phyloP scores from a whole-genome alignment of 2,329 filamentous ascomycete species.

The Phaeosphaeriaceae sp. region DNA sequence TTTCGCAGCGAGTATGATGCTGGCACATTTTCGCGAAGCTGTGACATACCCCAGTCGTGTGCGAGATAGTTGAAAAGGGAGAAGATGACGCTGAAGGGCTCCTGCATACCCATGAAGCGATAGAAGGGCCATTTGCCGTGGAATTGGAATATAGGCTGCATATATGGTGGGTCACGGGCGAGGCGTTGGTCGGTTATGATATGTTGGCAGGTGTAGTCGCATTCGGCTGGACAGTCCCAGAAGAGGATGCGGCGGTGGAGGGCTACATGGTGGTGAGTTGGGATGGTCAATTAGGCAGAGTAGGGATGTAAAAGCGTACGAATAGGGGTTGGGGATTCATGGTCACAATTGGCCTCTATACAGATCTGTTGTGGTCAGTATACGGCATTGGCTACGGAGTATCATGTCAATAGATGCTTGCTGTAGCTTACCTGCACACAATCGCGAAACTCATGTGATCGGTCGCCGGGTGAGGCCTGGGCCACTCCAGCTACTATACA shows the following conservation, averaged over 20 bases:
- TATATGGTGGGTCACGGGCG: constrained; percentile 66
- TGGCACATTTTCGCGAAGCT: constrained; percentile 74
- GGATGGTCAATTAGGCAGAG: neutral
- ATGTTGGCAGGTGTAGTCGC: constrained; percentile 98
- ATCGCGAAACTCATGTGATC: constrained; percentile 82
- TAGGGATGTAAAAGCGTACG: constrained; percentile 66
- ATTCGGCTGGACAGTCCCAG: constrained; percentile 92
- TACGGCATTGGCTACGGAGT: neutral
- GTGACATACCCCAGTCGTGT: constrained; percentile 77
- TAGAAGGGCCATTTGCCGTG: constrained; percentile 99
- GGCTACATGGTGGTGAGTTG: constrained; percentile 59
- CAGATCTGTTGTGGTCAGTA: constrained; percentile 68
- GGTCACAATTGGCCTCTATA: constrained; percentile 76
- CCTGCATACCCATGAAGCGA: constrained; percentile 89
- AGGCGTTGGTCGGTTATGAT: constrained; percentile 79
- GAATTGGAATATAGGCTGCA: constrained; percentile 80
- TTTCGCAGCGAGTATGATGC: constrained; percentile 74
- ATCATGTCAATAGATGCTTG: too few species aligned
- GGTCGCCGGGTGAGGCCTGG: constrained; percentile 80
- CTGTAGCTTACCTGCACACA: constrained; percentile 80
- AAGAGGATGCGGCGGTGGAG: constrained; percentile 83
- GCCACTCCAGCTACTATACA: constrained; percentile 45
- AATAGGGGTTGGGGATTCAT: constrained; percentile 64
- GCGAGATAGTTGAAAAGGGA: constrained; percentile 89
- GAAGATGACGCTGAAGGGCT: constrained; percentile 92